A percentile compares a stretch with the other conserved stretches of the same genome.
These are phyloP conservation scores for Cercospora nicotianae DNA, from an alignment of 2,329 filamentous ascomycete genomes.

Conservation along the genomic window DNA sequence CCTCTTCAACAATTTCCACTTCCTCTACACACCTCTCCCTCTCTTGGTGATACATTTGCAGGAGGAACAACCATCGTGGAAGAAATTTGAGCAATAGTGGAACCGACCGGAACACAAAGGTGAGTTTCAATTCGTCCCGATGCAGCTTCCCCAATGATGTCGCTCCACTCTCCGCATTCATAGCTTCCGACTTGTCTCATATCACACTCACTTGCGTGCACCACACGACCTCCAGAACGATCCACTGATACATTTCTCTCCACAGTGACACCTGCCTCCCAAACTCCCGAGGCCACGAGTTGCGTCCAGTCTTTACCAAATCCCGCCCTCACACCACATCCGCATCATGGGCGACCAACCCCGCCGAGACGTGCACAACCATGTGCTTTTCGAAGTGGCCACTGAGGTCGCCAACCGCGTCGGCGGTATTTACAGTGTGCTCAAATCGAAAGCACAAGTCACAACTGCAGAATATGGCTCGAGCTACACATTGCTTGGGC, in stretches of 20 bases:
- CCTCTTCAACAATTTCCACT: not conserved
- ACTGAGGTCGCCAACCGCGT: constrained; percentile 98
- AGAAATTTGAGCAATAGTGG: not conserved
- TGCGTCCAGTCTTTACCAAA: constrained; percentile 12
- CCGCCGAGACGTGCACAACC: constrained; percentile 80
- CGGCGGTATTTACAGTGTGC: constrained; percentile 96
- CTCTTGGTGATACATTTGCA: not conserved
- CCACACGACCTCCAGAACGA: not conserved
- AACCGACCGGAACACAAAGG: not conserved
- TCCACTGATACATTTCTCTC: constrained; percentile 5
- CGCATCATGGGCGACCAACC: constrained; percentile 40
- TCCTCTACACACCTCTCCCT: not conserved
- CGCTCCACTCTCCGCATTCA: not conserved
- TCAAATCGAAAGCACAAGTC: constrained; percentile 98
- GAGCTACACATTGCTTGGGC: constrained; percentile 90
- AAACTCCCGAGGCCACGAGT: not conserved
- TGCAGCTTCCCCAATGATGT: constrained; percentile 1
- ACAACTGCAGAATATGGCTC: constrained; percentile 99
- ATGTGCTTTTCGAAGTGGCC: constrained; percentile 93
- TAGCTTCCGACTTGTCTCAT: not conserved
- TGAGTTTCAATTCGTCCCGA: not conserved
- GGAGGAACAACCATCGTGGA: not conserved
- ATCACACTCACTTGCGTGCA: not conserved
- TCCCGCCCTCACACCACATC: constrained; percentile 1
- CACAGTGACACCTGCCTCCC: not conserved